These are phyloP conservation scores for Erysimum pusillum DNA, from an alignment of 441 rosid species.

Conservation along the genomic window DNA sequence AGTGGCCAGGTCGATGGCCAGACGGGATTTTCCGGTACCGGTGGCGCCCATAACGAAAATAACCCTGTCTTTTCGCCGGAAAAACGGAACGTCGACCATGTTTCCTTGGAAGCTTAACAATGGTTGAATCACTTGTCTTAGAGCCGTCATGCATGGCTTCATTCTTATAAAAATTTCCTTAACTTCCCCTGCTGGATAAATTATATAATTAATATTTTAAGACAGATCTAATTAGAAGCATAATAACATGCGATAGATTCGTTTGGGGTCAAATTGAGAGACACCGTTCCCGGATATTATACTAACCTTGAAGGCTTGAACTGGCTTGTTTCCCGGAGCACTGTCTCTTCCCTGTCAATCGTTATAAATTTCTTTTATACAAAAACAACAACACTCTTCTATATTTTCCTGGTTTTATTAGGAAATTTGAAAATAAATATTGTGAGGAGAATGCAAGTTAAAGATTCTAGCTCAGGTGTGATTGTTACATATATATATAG, in stretches of 20 bases:
- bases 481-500: not conserved
- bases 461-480: constrained; percentile 33
- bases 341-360: constrained; percentile 49
- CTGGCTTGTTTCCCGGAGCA: constrained; percentile 46
- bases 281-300: constrained; percentile 36
- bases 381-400: not conserved
- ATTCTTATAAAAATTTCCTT: constrained; percentile 44
- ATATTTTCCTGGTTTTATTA: not conserved
- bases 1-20: constrained; percentile 77
- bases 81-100: constrained; percentile 53
- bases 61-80: constrained; percentile 68
- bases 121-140: constrained; percentile 64
- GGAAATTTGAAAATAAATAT: constrained; percentile 1
- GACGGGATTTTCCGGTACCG: constrained; percentile 83
- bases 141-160: constrained; percentile 59
- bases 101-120: constrained; percentile 55
- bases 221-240: constrained; percentile 42
- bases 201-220: constrained; percentile 20
- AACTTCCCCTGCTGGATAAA: constrained; percentile 40
- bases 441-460: constrained; percentile 15
- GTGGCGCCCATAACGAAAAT: constrained; percentile 82
- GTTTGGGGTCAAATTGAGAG: constrained; percentile 30
- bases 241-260: constrained; percentile 49
- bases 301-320: constrained; percentile 51
- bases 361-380: not conserved